Conservation (phyloP, 208 protist genomes). For the Acanthamoeba healyi region DNA sequence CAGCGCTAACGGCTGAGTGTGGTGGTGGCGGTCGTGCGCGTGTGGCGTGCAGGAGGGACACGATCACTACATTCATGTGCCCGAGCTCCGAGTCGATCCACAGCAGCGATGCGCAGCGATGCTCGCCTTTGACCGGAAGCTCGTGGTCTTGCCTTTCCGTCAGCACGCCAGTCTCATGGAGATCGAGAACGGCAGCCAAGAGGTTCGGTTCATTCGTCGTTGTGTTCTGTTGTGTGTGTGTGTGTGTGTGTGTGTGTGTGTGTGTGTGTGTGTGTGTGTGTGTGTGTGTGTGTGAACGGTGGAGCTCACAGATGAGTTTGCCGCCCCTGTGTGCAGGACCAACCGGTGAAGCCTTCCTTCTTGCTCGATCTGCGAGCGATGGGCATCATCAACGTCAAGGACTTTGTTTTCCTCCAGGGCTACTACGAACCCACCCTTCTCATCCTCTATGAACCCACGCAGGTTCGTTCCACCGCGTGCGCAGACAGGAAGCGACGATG, state of each 20-base stretch:
- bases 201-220: neutral
- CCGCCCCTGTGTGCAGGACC: neutral
- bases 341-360: constrained; percentile 31
- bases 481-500: no score
- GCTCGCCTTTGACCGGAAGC: constrained; percentile 54
- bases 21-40: neutral
- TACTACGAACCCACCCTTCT: constrained; percentile 72
- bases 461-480: no score
- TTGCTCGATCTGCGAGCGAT: constrained; percentile 37
- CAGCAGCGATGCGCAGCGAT: constrained; percentile 48
- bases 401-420: constrained; percentile 74
- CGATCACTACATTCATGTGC: neutral
- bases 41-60: constrained; percentile 43
- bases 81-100: neutral
- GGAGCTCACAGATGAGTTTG: neutral
- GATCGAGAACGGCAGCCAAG: constrained; percentile 5
- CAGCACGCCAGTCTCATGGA: constrained; percentile 66
- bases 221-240: neutral
- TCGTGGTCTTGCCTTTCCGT: constrained; percentile 71
- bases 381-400: constrained; percentile 72
- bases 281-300: no score
- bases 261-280: neutral
- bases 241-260: neutral
- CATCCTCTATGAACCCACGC: constrained; percentile 68
- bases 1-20: neutral